These are phyloP conservation scores for Blumeriella jaapii DNA, from an alignment of 2,329 filamentous ascomycete genomes.

Conservation along the genomic window DNA sequence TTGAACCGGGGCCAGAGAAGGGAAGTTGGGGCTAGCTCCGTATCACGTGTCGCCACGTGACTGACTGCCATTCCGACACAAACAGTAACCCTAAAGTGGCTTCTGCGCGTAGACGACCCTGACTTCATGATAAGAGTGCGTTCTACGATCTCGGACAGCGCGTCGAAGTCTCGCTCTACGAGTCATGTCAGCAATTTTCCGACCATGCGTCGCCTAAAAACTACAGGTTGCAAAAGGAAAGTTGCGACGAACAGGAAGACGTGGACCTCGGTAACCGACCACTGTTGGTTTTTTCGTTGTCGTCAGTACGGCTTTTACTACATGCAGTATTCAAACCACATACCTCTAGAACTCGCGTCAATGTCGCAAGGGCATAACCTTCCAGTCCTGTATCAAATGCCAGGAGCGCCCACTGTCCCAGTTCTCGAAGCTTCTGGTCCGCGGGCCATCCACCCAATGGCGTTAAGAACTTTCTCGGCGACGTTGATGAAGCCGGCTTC, in stretches of 20 bases:
- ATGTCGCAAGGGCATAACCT: slow-evolving; percentile 18
- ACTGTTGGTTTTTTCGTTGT: slow-evolving; percentile 9
- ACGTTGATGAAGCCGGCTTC: slow-evolving; percentile 26
- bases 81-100: slow-evolving; percentile 8
- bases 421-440: slow-evolving; percentile 24
- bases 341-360: slow-evolving; percentile 21
- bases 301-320: slow-evolving; percentile 9
- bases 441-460: slow-evolving; percentile 27
- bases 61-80: slow-evolving; percentile 2
- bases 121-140: slow-evolving; percentile 19
- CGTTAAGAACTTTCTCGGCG: slow-evolving; percentile 19
- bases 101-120: slow-evolving; percentile 18
- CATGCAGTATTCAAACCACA: slow-evolving; percentile 8
- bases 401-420: slow-evolving; percentile 18
- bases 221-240: neutral
- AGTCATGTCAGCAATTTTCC: slow-evolving; percentile 2
- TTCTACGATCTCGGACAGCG: slow-evolving; percentile 10
- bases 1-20: no score
- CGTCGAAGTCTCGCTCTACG: slow-evolving; percentile 16
- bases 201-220: no score
- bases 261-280: slow-evolving; percentile 17
- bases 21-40: neutral
- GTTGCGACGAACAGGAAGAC: slow-evolving; percentile 16
- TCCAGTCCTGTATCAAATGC: slow-evolving; percentile 21
- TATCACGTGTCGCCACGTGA: neutral